phyloP scores from a whole-genome alignment of 192 early-diverging fungal species.

The Entomortierella beljakovae region DNA sequence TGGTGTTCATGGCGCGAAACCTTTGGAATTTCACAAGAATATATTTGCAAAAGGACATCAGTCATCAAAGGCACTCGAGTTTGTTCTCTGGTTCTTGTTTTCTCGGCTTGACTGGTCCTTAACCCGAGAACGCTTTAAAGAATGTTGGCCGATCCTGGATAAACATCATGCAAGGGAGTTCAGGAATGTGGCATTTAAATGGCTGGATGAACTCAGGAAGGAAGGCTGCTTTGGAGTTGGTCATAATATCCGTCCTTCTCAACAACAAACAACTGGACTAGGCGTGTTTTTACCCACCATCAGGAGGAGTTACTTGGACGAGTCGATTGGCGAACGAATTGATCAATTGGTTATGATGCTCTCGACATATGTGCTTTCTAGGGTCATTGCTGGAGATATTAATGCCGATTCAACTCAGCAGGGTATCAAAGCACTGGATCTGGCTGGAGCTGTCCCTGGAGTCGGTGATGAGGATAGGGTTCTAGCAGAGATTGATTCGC shows the following conservation, averaged over 20 bases:
- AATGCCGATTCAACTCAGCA: background rate
- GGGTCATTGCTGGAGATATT: background rate
- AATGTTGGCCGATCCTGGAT: conserved; percentile 68
- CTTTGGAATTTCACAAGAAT: conserved; percentile 56
- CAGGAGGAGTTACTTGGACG: conserved; percentile 44
- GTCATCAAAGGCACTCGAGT: conserved; percentile 66
- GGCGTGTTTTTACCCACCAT: conserved; percentile 42
- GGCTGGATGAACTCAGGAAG: conserved; percentile 69
- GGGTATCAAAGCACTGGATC: background rate
- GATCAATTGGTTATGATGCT: conserved; percentile 42
- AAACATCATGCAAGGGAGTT: conserved; percentile 67
- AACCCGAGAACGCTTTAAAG: conserved; percentile 59
- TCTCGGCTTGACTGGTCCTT: conserved; percentile 49
- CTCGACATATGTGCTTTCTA: conserved; percentile 34
- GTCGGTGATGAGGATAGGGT: background rate
- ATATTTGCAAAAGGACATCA: conserved; percentile 67
- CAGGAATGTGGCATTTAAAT: conserved; percentile 64
- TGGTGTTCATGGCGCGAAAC: conserved; percentile 9
- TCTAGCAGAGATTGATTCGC: conserved; percentile 6
- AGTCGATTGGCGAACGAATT: conserved; percentile 42
- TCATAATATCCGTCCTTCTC: conserved; percentile 3
- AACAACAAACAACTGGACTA: conserved; percentile 6
- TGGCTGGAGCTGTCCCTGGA: background rate
- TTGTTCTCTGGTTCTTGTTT: conserved; percentile 67
- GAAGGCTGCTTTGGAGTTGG: conserved; percentile 48